Evolutionary conservation across 805 yeast species (phyloP).

Genomic region (Vanderwaltozyma yarrowii): DNA sequence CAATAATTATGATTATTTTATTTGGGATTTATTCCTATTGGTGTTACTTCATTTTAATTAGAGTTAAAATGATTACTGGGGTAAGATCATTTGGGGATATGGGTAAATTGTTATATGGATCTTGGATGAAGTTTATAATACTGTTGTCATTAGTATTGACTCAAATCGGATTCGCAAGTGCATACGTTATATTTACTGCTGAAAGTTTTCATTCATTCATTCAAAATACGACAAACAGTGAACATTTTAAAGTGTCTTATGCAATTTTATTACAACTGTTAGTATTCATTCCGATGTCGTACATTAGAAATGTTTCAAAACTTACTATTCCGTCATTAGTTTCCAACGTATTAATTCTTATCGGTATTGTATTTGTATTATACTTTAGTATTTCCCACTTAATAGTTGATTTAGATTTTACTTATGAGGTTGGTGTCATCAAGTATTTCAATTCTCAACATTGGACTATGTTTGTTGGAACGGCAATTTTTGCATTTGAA

Average conservation of each 20-base stretch:
- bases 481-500: constrained; percentile 81
- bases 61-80: constrained; percentile 45
- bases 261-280: constrained; percentile 47
- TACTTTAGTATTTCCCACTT: constrained; percentile 37
- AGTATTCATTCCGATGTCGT: constrained; percentile 55
- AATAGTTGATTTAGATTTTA: constrained; percentile 26
- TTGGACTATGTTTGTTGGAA: constrained; percentile 70
- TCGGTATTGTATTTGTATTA: constrained; percentile 56
- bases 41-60: constrained; percentile 60
- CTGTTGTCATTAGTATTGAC: constrained; percentile 55
- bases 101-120: constrained; percentile 54
- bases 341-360: constrained; percentile 59
- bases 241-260: constrained; percentile 30
- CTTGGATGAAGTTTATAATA: constrained; percentile 53
- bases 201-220: constrained; percentile 60
- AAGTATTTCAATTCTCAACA: constrained; percentile 41
- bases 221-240: constrained; percentile 34
- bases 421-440: constrained; percentile 41
- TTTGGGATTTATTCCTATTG: constrained; percentile 68
- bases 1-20: constrained; percentile 39
- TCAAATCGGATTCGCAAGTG: constrained; percentile 73
- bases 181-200: constrained; percentile 69
- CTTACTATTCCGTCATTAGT: constrained; percentile 59
- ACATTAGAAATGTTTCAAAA: constrained; percentile 66
- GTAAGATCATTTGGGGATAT: constrained; percentile 73